phyloP scores from a whole-genome alignment of 2,329 filamentous ascomycete genomes.

The Neopestalotiopsis clavispora region DNA sequence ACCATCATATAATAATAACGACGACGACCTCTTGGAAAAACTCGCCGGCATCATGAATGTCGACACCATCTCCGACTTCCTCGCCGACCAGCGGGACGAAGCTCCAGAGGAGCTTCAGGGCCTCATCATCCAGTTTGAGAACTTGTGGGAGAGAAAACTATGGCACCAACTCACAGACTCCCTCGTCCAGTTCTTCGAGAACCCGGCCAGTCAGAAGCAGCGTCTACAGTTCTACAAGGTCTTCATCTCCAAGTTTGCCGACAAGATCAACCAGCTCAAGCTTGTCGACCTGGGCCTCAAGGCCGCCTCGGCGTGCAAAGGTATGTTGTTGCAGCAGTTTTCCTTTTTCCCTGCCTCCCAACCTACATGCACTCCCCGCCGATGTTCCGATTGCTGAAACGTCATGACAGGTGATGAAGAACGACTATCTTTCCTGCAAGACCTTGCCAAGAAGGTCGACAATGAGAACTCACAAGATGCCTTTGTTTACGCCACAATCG shows the following conservation, averaged over 20 bases:
- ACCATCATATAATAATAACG: background rate
- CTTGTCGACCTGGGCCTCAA: constrained; percentile 89
- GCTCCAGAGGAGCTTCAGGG: constrained; percentile 88
- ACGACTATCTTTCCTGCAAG: constrained; percentile 82
- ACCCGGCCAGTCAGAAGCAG: constrained; percentile 80
- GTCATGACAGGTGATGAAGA: constrained; percentile 75
- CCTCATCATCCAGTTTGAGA: constrained; percentile 90
- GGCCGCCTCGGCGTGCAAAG: constrained; percentile 82
- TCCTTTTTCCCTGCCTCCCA: constrained; percentile 6
- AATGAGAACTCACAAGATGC: constrained; percentile 93
- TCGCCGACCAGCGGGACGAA: constrained; percentile 85
- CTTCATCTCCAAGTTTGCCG: constrained; percentile 94
- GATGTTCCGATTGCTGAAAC: constrained; percentile 2
- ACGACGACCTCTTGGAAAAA: background rate
- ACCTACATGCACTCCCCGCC: background rate
- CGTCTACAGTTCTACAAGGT: constrained; percentile 90
- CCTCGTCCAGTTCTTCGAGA: constrained; percentile 85
- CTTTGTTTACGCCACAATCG: constrained; percentile 90
- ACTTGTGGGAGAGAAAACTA: constrained; percentile 96
- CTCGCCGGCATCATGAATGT: constrained; percentile 67
- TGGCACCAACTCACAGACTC: constrained; percentile 98
- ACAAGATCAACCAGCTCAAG: constrained; percentile 99
- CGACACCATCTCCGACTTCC: constrained; percentile 90
- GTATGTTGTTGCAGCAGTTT: constrained; percentile 48
- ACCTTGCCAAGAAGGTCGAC: constrained; percentile 86